Percentiles rank a stretch among this genome's conserved stretches.
These are phyloP conservation scores for Chlamydomonas sphaeroides DNA, from an alignment of 139 green algal genomes.

Conservation along the genomic window DNA sequence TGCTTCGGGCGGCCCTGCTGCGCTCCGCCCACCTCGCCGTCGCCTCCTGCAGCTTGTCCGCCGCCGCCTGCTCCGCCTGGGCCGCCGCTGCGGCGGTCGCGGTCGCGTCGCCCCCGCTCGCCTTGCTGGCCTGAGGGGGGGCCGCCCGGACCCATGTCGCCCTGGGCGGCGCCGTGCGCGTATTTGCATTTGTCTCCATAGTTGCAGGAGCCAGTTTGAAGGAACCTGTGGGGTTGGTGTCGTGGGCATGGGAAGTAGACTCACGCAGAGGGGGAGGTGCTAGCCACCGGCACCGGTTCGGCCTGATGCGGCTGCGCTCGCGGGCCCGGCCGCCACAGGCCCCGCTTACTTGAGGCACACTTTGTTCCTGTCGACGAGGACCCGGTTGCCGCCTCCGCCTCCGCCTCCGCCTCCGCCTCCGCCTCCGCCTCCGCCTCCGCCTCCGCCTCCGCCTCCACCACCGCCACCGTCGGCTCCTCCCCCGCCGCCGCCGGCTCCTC, in stretches of 20 bases:
- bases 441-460: too few species aligned
- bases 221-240: neutral
- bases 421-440: neutral
- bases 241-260: neutral
- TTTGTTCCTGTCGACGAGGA: neutral
- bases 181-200: slow-evolving; percentile 56
- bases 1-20: neutral
- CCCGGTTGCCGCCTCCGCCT: neutral
- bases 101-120: neutral
- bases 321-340: neutral
- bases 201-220: slow-evolving; percentile 5
- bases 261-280: neutral
- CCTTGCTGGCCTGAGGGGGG: neutral
- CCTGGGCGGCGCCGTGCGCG: slow-evolving; percentile 28
- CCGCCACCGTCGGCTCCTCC: too few species aligned
- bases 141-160: neutral
- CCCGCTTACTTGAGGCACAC: neutral
- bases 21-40: neutral
- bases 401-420: neutral
- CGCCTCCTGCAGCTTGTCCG: neutral
- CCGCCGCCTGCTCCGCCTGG: neutral
- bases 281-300: neutral
- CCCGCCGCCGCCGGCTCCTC: neutral
- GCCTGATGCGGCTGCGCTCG: neutral
- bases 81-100: neutral